phyloP scores from a whole-genome alignment of 352 stramenopile species.

The Phytophthora idaei region DNA sequence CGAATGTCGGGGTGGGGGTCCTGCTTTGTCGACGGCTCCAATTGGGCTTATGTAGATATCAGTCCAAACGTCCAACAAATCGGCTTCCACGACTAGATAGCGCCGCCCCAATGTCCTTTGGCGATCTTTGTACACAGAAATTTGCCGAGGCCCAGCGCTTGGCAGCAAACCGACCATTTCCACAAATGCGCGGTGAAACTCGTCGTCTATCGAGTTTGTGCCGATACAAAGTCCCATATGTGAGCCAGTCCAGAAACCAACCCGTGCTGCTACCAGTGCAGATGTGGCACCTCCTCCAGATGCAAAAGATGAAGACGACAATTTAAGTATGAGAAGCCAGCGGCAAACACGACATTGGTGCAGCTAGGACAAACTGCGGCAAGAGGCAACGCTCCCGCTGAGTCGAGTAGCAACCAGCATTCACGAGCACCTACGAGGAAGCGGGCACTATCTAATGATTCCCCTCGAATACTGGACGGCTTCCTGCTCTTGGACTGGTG shows the following conservation, averaged over 20 bases:
- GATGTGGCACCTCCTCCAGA: background rate
- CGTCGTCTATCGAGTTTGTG: constrained; percentile 12
- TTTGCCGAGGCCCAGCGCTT: background rate
- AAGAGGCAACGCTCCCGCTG: constrained; percentile 18
- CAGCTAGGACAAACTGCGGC: constrained; percentile 40
- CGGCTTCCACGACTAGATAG: no score
- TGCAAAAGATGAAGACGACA: background rate
- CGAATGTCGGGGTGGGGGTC: no score
- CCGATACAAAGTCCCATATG: background rate
- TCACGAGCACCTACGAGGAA: constrained; percentile 18
- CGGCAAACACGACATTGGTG: constrained; percentile 28
- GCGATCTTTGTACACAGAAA: constrained; percentile 3
- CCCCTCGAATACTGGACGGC: constrained; percentile 63
- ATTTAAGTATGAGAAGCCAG: constrained; percentile 17
- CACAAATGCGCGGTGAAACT: constrained; percentile 1
- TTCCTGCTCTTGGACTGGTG: constrained; percentile 84
- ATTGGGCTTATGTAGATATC: no score
- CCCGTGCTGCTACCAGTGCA: no score
- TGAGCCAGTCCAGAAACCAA: background rate
- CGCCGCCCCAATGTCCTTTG: no score
- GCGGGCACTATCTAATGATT: constrained; percentile 30
- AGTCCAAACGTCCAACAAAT: no score
- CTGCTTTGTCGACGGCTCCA: no score
- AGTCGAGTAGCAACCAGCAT: constrained; percentile 25
- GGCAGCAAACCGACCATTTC: constrained; percentile 10